These are phyloP conservation scores for Luffa acutangula DNA, from an alignment of 306 rosid genomes.

Conservation along the genomic window DNA sequence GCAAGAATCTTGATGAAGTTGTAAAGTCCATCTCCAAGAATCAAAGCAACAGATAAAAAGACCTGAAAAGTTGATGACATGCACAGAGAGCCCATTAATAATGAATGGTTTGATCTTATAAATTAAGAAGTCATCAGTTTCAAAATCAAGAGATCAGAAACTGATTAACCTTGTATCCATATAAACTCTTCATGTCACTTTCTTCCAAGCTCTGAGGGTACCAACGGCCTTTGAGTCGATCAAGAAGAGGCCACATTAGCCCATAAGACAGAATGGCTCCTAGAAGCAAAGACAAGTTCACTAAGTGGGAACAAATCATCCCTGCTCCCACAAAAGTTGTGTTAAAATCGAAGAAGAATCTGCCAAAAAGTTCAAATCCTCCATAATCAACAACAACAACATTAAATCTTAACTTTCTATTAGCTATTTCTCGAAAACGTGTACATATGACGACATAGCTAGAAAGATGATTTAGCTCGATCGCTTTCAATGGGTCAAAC, in stretches of 20 bases:
- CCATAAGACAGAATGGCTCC: slow-evolving; percentile 83
- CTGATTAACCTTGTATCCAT: slow-evolving; percentile 74
- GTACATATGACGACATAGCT: no score
- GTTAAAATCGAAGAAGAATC: slow-evolving; percentile 80
- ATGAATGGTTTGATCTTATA: neutral
- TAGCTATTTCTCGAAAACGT: no score
- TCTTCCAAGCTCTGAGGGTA: slow-evolving; percentile 56
- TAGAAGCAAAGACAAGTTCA: slow-evolving; percentile 76
- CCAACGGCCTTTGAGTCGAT: slow-evolving; percentile 58
- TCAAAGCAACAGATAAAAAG: slow-evolving; percentile 64
- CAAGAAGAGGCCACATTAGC: slow-evolving; percentile 75
- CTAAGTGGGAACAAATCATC: slow-evolving; percentile 86
- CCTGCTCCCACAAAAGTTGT: slow-evolving; percentile 88
- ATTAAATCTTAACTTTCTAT: no score
- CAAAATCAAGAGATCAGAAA: neutral
- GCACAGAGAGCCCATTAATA: neutral
- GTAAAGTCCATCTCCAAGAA: slow-evolving; percentile 81
- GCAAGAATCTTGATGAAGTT: slow-evolving; percentile 53
- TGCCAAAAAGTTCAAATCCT: slow-evolving; percentile 20
- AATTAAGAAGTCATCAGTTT: neutral
- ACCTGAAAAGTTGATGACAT: slow-evolving; percentile 26
- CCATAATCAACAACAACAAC: neutral
- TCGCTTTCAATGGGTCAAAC: no score
- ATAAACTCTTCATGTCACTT: slow-evolving; percentile 76
- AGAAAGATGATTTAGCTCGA: no score